Evolutionary conservation across 805 yeast species (phyloP).

Genomic region (Schwanniomyces occidentalis): DNA sequence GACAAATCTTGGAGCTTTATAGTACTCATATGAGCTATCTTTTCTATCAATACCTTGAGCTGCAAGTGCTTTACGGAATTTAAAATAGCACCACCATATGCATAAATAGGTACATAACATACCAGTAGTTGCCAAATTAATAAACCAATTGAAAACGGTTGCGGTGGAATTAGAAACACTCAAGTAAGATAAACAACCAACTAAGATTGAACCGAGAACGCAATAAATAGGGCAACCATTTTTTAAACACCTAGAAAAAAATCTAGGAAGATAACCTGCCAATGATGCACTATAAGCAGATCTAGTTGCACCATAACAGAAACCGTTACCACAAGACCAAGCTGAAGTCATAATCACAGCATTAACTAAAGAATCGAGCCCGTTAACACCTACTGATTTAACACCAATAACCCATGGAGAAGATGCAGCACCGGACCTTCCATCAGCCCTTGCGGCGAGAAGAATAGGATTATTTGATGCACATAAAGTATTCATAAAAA

Average conservation of each 20-base stretch:
- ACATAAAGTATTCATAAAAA: constrained; percentile 68
- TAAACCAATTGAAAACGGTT: constrained; percentile 36
- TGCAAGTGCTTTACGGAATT: constrained; percentile 61
- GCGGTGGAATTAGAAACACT: constrained; percentile 26
- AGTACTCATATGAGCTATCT: constrained; percentile 23
- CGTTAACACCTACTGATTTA: constrained; percentile 59
- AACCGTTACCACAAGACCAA: constrained; percentile 79
- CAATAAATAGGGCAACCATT: constrained; percentile 73
- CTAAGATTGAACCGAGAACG: constrained; percentile 47
- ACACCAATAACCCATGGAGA: constrained; percentile 87
- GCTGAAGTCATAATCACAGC: constrained; percentile 76
- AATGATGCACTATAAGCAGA: constrained; percentile 69
- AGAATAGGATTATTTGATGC: constrained; percentile 53
- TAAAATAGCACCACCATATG: constrained; percentile 64
- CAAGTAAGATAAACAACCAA: constrained; percentile 59
- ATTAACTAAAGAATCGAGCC: constrained; percentile 72
- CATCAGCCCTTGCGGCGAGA: constrained; percentile 52
- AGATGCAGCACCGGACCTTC: constrained; percentile 58
- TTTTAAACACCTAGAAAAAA: constrained; percentile 63
- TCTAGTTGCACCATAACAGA: constrained; percentile 75
- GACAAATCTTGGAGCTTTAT: constrained; percentile 20
- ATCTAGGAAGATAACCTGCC: constrained; percentile 71
- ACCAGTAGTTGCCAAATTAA: constrained; percentile 37
- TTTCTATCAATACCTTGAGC: constrained; percentile 59
- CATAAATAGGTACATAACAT: constrained; percentile 76